These are phyloP conservation scores for Emericellopsis atlantica DNA, from an alignment of 2,329 filamentous ascomycete species.

Conservation along the genomic window DNA sequence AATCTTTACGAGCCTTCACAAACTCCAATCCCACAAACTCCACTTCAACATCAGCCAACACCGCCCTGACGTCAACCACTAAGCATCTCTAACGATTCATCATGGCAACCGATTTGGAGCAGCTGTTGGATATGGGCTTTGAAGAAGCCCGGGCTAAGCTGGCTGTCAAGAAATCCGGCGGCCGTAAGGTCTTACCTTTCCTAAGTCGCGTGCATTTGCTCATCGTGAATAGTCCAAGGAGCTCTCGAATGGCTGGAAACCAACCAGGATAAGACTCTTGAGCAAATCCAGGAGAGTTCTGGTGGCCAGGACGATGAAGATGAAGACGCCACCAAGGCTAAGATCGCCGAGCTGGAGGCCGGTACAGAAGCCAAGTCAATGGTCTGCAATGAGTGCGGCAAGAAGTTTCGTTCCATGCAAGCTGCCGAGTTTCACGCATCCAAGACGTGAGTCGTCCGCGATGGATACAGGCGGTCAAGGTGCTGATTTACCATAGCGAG, in stretches of 20 bases:
- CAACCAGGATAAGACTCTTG: slow-evolving; percentile 77
- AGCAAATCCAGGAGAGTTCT: slow-evolving; percentile 54
- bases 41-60: slow-evolving; percentile 1
- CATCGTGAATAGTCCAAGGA: slow-evolving; percentile 56
- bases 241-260: slow-evolving; percentile 92
- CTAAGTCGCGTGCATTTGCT: not conserved
- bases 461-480: not conserved
- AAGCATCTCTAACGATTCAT: slow-evolving; percentile 18
- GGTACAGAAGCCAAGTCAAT: slow-evolving; percentile 64
- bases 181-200: slow-evolving; percentile 40
- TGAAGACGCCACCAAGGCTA: slow-evolving; percentile 35
- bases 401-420: slow-evolving; percentile 70
- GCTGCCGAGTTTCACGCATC: slow-evolving; percentile 83
- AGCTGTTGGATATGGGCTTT: slow-evolving; percentile 64
- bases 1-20: not conserved
- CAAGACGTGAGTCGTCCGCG: slow-evolving; percentile 51
- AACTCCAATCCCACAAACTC: not conserved
- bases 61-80: slow-evolving; percentile 11
- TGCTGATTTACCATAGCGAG: slow-evolving; percentile 34
- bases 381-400: slow-evolving; percentile 89
- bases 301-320: slow-evolving; percentile 26
- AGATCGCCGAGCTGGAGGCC: slow-evolving; percentile 54
- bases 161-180: slow-evolving; percentile 73
- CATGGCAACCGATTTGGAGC: slow-evolving; percentile 45
- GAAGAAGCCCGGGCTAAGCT: slow-evolving; percentile 70